Evolutionary conservation across 495 filamentous ascomycete genomes (phyloP), one percentile per base, ranked within the genome.

Genomic region (Penicillium robsamsonii): DNA sequence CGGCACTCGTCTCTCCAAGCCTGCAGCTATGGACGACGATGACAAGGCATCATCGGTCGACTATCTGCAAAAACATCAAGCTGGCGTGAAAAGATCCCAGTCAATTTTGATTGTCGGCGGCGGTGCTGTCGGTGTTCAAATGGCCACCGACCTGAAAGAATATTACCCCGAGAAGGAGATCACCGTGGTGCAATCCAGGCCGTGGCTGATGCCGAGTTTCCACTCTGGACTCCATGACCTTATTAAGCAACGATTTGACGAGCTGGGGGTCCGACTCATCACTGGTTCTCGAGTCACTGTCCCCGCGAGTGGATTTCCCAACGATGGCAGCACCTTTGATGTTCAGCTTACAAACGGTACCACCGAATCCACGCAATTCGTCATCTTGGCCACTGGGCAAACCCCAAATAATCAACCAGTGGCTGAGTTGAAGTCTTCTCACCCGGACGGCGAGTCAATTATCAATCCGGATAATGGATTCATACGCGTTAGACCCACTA

Each of bases 51-150:
- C 58, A 20, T 77, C 71, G 0, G 69, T 75, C 24, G 56, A 66
- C 3, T 77, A 75, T 50, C 60, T 77, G 5, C 71, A 73, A 38
- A 70, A 62, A 4, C 74, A 77, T 56, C 74, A 77, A 48, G 60
- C 56, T 1, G 62, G 65, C 24, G 62, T 74, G 2, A 69, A 75
- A 48, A 40, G 55, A 5, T 62, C 79, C 2, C 61, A 72, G 24
- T 76, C 74, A 1, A 75, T 87, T 48, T 69, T 81, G 5, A 75
- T 87, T 18, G 76, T 85, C 1, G 84, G 84, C 3, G 84, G 81
- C 1, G 84, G 84, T 2, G 81, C 84, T 5, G 82, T 84, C 0
- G 84, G 84, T 1, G 76, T 87, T 0, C 79, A 87, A 66, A 68
- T 85, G 63, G 82, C 83, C 0, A 75, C 78, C 5, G 84, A 87